A percentile compares a stretch with the other conserved stretches of the same genome.
phyloP scores from a whole-genome alignment of 208 protist species.

The Leishmania guyanensis region DNA sequence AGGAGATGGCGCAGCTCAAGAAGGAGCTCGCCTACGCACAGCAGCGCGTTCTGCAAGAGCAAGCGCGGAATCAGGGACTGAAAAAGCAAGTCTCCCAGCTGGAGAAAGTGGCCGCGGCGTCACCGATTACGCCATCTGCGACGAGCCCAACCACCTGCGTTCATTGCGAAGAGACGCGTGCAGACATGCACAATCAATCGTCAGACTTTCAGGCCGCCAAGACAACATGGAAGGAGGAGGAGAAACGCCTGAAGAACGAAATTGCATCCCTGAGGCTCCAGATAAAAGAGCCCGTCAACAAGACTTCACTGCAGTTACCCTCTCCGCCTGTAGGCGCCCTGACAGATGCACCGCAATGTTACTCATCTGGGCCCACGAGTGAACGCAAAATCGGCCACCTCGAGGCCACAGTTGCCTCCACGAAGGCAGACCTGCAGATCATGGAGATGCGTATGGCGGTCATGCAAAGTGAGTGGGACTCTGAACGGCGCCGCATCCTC shows the following conservation, averaged over 20 bases:
- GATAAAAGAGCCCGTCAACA: constrained; percentile 2
- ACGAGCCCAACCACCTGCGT: neutral
- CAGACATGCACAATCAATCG: constrained; percentile 26
- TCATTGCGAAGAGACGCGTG: constrained; percentile 2
- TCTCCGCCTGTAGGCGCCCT: neutral
- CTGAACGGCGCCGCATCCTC: constrained; percentile 56
- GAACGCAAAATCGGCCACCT: constrained; percentile 44
- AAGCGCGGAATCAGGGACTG: constrained; percentile 26
- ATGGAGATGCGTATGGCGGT: constrained; percentile 56
- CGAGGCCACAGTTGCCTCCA: constrained; percentile 33
- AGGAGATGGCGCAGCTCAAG: constrained; percentile 46
- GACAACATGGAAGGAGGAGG: constrained; percentile 25
- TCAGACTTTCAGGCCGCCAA: constrained; percentile 15
- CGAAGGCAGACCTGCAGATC: constrained; percentile 46
- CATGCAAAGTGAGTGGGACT: constrained; percentile 40
- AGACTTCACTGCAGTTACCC: neutral
- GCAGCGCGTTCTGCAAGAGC: constrained; percentile 38
- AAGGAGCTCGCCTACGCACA: constrained; percentile 44
- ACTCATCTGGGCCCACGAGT: constrained; percentile 4
- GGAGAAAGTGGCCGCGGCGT: constrained; percentile 26
- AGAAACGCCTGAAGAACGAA: constrained; percentile 26
- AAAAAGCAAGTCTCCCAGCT: constrained; percentile 31
- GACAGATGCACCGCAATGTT: neutral
- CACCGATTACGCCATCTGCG: constrained; percentile 7
- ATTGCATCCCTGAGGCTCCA: constrained; percentile 18